A percentile compares a stretch with the other conserved stretches of the same genome.
Conservation (phyloP, 306 rosid genomes). For the Citrullus mucosospermus region DNA sequence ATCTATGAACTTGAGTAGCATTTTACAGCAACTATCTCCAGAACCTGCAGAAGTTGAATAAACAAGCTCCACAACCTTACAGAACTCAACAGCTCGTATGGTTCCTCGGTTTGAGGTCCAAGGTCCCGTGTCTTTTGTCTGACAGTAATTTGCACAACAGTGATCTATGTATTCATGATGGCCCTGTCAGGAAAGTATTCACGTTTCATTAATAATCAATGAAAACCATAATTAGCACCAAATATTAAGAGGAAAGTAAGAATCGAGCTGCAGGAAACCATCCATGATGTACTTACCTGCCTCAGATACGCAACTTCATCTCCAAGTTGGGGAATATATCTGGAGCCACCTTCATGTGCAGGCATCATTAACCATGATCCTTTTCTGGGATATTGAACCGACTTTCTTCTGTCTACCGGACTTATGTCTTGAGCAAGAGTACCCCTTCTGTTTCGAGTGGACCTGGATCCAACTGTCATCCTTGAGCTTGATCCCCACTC, state of each 20-base stretch:
- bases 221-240: neutral
- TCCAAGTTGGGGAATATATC: constrained; percentile 91
- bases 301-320: constrained; percentile 89
- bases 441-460: constrained; percentile 66
- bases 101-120: constrained; percentile 52
- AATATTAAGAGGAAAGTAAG: neutral
- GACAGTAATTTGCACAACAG: constrained; percentile 23
- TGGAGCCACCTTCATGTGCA: constrained; percentile 72
- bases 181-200: constrained; percentile 43
- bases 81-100: constrained; percentile 67
- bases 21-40: constrained; percentile 98
- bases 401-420: constrained; percentile 46
- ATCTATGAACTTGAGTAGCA: constrained; percentile 70
- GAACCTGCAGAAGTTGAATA: constrained; percentile 80
- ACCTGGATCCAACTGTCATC: constrained; percentile 70
- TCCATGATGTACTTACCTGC: constrained; percentile 45
- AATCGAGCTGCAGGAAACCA: constrained; percentile 10
- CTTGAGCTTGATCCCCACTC: constrained; percentile 65
- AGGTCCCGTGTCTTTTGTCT: constrained; percentile 55
- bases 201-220: neutral
- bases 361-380: constrained; percentile 76
- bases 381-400: constrained; percentile 41
- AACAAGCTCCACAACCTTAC: constrained; percentile 54
- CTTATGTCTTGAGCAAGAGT: constrained; percentile 38
- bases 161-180: constrained; percentile 77